These are phyloP conservation scores for Aspergillus amoenus DNA, from an alignment of 2,329 filamentous ascomycete species.

Conservation along the genomic window DNA sequence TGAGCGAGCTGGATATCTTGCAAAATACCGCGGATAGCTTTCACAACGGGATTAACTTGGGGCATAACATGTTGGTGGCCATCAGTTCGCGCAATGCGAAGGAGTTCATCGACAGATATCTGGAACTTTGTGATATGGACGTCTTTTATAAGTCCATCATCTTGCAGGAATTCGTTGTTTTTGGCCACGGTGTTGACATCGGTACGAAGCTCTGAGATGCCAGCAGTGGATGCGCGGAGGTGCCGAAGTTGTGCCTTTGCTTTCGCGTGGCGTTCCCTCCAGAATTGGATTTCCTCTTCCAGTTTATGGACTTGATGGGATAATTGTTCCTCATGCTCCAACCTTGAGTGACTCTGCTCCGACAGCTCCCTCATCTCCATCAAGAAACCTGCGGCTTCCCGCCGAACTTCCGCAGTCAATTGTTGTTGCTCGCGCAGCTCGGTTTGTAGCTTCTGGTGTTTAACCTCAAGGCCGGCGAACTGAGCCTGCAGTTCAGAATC, in stretches of 20 bases:
- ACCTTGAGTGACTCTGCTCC: constrained; percentile 72
- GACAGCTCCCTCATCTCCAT: constrained; percentile 87
- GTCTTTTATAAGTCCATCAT: constrained; percentile 80
- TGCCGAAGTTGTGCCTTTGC: constrained; percentile 83
- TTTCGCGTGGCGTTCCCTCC: constrained; percentile 85
- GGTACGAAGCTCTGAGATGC: constrained; percentile 54
- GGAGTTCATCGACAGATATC: constrained; percentile 85
- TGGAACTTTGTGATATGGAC: constrained; percentile 94
- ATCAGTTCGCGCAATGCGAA: constrained; percentile 73
- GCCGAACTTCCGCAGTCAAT: constrained; percentile 81
- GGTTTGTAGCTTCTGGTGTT: constrained; percentile 66
- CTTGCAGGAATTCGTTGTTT: constrained; percentile 69
- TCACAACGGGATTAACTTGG: constrained; percentile 81
- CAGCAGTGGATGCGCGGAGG: constrained; percentile 76
- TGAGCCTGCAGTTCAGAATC: constrained; percentile 63
- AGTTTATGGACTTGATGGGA: constrained; percentile 72
- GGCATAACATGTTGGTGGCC: constrained; percentile 74
- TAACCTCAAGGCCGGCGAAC: constrained; percentile 53
- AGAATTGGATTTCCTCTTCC: constrained; percentile 80
- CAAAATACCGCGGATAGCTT: constrained; percentile 79
- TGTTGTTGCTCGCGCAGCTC: constrained; percentile 72
- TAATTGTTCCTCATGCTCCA: constrained; percentile 79
- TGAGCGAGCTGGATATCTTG: constrained; percentile 69
- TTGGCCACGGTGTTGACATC: constrained; percentile 55
- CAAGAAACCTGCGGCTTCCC: constrained; percentile 78